Evolutionary conservation across 192 early-diverging fungal species (phyloP), one percentile per base, ranked within the genome.

Genomic region (Coemansia nantahalensis): DNA sequence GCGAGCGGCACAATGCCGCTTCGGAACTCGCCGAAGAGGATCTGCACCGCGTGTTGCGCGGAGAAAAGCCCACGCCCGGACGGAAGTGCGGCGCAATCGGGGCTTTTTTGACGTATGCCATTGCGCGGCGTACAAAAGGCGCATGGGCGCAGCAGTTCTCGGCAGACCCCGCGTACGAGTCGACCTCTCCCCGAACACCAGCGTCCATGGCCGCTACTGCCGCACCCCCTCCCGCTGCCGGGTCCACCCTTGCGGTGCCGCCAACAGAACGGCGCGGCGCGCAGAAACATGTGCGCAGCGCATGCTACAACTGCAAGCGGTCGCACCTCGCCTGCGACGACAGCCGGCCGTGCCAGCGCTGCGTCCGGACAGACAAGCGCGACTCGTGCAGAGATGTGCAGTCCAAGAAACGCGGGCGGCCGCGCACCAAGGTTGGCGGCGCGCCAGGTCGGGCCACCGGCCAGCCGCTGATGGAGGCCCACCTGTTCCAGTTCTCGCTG

Each of bases 321-420:
- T 87, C 90, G 4, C 92, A 94, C 56, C 74, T 94, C 38, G 88
- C 89, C 13, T 94, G 92, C 74, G 90, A 94, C 79, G 77, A 82
- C 84, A 80, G 83, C 82, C 72, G 92, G 22, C 92, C 92, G 8
- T 94, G 92, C 62, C 82, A 82, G 56, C 72, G 89, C 31, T 94
- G 92, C 64, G 75, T 84, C 16, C 76, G 83, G 8, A 54, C 89
- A 22, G 83, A 83, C 26, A 88, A 85, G 64, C 76, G 79, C 26
- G 88, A 89, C 55, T 83, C 86, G 13, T 94, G 92, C 57, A 74
- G 84, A n/a, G 92, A 94, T 63, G 86, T 90, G 32, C 83, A 87
- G 73, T 89, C 91, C 71, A 94, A 94, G 62, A 88, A 87, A 50
- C 79, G 92, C 48, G 92, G 92, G 28, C 77, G 92, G 9, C 92